Evolutionary conservation across 768 basidiomycete species (phyloP).

Genomic region (Mycena galericulata): DNA sequence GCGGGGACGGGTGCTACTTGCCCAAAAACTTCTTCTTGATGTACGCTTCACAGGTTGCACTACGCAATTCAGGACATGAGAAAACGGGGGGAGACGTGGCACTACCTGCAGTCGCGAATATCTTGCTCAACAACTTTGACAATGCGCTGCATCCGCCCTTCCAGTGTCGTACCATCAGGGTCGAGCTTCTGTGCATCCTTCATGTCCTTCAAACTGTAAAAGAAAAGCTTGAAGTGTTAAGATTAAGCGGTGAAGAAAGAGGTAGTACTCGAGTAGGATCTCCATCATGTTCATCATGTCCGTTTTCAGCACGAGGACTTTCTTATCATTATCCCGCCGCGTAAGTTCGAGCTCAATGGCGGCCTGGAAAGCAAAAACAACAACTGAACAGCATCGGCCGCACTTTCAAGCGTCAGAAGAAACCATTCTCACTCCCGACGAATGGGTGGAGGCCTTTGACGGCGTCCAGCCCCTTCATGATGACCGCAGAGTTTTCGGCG

Average conservation of each 20-base stretch:
- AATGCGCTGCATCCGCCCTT: slow-evolving; percentile 15
- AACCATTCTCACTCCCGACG: slow-evolving; percentile 5
- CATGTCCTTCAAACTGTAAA: slow-evolving; percentile 47
- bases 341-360: slow-evolving; percentile 62
- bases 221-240: background rate
- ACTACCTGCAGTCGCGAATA: slow-evolving; percentile 54
- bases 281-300: slow-evolving; percentile 66
- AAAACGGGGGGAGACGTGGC: slow-evolving; percentile 39
- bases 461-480: slow-evolving; percentile 19
- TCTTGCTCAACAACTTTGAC: slow-evolving; percentile 50
- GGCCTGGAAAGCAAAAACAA: slow-evolving; percentile 61
- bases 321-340: slow-evolving; percentile 63
- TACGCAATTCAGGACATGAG: background rate
- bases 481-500: background rate
- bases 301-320: slow-evolving; percentile 56
- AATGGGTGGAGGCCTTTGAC: slow-evolving; percentile 15
- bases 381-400: too few species aligned
- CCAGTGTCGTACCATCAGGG: slow-evolving; percentile 44
- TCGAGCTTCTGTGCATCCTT: slow-evolving; percentile 40
- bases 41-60: slow-evolving; percentile 52
- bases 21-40: slow-evolving; percentile 56
- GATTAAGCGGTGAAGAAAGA: background rate
- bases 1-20: slow-evolving; percentile 30
- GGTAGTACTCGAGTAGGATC: slow-evolving; percentile 56
- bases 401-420: background rate